Conservation (phyloP, 2,329 filamentous ascomycete species). For the Myrmaecium sp. region DNA sequence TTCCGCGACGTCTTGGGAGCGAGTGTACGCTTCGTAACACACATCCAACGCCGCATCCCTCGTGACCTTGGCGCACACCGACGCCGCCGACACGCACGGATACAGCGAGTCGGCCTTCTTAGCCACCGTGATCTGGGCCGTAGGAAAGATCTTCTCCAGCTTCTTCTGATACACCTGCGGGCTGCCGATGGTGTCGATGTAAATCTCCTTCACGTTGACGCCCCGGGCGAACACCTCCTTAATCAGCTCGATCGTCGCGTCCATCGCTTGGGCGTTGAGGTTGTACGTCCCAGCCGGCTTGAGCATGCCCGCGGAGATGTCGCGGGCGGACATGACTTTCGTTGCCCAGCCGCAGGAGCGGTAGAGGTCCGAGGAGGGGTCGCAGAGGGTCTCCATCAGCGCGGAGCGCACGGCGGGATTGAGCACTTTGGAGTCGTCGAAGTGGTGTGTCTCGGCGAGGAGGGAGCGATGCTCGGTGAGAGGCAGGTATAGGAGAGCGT, state of each 20-base stretch:
- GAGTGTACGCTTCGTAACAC: constrained; percentile 43
- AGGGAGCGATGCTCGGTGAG: constrained; percentile 51
- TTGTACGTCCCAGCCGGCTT: constrained; percentile 53
- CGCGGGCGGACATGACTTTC: constrained; percentile 61
- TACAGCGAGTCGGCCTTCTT: constrained; percentile 83
- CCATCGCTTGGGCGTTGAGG: constrained; percentile 89
- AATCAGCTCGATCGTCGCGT: constrained; percentile 74
- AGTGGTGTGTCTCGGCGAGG: constrained; percentile 63
- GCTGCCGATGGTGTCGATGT: constrained; percentile 84
- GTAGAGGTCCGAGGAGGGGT: constrained; percentile 38
- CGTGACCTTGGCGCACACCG: constrained; percentile 91
- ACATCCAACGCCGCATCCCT: constrained; percentile 77
- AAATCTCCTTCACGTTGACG: constrained; percentile 76
- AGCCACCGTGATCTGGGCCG: constrained; percentile 32
- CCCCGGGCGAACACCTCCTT: constrained; percentile 56
- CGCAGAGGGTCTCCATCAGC: constrained; percentile 59
- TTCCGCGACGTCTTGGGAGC: constrained; percentile 11
- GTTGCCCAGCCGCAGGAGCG: constrained; percentile 69
- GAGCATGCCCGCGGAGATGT: constrained; percentile 69
- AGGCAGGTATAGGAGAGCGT: constrained; percentile 53
- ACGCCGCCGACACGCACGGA: constrained; percentile 83
- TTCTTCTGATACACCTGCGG: constrained; percentile 71
- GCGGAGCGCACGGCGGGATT: constrained; percentile 60
- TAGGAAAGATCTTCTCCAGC: constrained; percentile 71
- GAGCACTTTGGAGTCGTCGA: constrained; percentile 90